Percentiles rank a stretch among this genome's conserved stretches.
Evolutionary conservation across 148 eudicot genomes (phyloP).

Genomic region (Vaccinium darrowii): DNA sequence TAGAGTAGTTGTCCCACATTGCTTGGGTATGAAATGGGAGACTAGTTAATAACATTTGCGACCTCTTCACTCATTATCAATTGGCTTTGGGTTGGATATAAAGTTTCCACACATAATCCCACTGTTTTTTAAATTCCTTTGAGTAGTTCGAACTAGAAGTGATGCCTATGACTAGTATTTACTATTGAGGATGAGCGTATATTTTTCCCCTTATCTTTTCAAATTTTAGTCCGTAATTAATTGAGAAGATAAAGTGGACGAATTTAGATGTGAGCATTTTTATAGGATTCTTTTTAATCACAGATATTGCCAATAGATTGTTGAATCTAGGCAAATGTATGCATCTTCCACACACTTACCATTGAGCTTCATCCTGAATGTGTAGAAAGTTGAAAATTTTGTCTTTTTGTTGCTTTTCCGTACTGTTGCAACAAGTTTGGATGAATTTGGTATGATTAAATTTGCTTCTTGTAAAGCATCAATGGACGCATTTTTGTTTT

Average conservation of each 20-base stretch:
- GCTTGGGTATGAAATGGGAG: too few species aligned
- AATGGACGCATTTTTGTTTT: conserved; percentile 9
- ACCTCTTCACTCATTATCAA: too few species aligned
- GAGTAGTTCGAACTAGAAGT: not conserved
- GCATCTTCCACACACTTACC: not conserved
- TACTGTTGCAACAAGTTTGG: not conserved
- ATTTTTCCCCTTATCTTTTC: not conserved
- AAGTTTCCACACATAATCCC: not conserved
- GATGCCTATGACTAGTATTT: not conserved
- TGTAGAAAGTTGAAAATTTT: not conserved
- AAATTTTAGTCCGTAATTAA: not conserved
- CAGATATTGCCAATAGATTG: not conserved
- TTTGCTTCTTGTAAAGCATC: not conserved
- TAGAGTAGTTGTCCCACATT: too few species aligned
- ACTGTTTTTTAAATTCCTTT: not conserved
- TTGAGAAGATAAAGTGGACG: not conserved
- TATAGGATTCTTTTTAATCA: not conserved
- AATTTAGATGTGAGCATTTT: not conserved
- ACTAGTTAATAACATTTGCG: too few species aligned
- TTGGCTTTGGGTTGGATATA: too few species aligned
- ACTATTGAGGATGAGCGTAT: not conserved
- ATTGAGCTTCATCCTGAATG: not conserved
- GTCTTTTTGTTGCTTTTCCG: not conserved
- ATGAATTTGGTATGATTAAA: not conserved
- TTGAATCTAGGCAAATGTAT: not conserved